Evolutionary conservation across 1,139 yeast species (phyloP), one percentile per base, ranked within the genome.

Genomic region (Pichia terricola): DNA sequence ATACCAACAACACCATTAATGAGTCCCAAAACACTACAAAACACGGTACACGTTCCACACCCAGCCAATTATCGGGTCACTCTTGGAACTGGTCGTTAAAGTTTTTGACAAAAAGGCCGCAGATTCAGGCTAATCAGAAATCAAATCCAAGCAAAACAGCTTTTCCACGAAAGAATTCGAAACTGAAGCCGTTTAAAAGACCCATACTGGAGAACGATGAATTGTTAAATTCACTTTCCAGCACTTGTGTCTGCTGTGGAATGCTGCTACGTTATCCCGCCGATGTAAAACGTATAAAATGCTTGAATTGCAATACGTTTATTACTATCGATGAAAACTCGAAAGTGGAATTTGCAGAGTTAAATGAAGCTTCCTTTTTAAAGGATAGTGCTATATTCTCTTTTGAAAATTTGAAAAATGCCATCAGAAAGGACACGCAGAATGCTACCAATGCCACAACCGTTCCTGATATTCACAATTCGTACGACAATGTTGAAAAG

Each of bases 211-310:
- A 16, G 22, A 16, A 16, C 2, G 2, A 16, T 16, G 22, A 16
- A 16, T 16, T 16, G 22, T 16, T 16, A 16, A 30, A 30, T 30
- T 10, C 10, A 30, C 5, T 35, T 11, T 35, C 37, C 8, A 35
- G 27, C 4, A 9, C 35, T 16, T 72, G 77, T 49, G 54, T 60
- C 6, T 83, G 94, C 57, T 83, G 94, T 62, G 84, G 82, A 1
- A 73, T 79, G 0, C 55, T 72, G 5, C 60, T 81, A 35, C 68
- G 73, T 10, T 70, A 74, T 50, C 80, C 82, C 0, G 60, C 60
- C 5, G 58, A 58, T 7, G 65, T 72, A 2, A 46, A 58, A 8
- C 77, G 76, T 52, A 77, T 75, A 58, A 70, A 72, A 47, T 83
- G 94, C 54, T 66, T 75, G 0, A 63, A 71, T 1, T 79, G 87